Evolutionary conservation across 257 asterid genomes (phyloP), one percentile per base, ranked within the genome.

Genomic region (Mentha longifolia): DNA sequence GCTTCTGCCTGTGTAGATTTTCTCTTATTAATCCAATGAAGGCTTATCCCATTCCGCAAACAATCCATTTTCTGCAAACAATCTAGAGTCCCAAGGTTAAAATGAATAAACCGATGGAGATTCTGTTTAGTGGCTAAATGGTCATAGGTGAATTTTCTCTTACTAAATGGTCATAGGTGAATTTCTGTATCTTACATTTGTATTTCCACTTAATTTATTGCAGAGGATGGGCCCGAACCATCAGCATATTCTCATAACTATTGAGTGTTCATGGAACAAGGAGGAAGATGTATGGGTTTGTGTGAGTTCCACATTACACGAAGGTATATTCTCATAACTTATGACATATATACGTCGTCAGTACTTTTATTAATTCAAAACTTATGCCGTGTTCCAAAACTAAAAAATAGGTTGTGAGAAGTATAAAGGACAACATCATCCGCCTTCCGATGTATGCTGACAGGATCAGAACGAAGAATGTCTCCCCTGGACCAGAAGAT

Each of bases 401-500:
- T 31, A 49, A 68, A 68, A 68, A 73, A 35, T 84, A 91, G 98
- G 97, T 94, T 66, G 82, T 91, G 96, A 82, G 86, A 83, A 94
- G 98, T 75, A 91, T 94, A 70, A 89, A 60, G 74, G 98, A 94
- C 81, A 94, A 94, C 78, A 94, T 94, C 77, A 94, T 86, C 76
- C 82, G 87, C 65, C 87, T 94, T 62, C 98, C 98, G 5, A 91
- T 94, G 98, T 94, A 94, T 62, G 96, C 96, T 4, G 97, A 91
- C 76, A 83, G 96, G 73, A 91, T 93, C 87, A 81, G 77, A 81
- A 68, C 6, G 98, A 94, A 63, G n/a, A n/a, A n/a, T n/a, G n/a
- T n/a, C n/a, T n/a, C n/a, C n/a, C n/a, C n/a, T n/a, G n/a, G n/a
- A n/a, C n/a, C n/a, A n/a, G n/a, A n/a, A n/a, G n/a, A n/a, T n/a